Evolutionary conservation across 108 stramenopile species (phyloP).

Genomic region (Fragilaria radians): DNA sequence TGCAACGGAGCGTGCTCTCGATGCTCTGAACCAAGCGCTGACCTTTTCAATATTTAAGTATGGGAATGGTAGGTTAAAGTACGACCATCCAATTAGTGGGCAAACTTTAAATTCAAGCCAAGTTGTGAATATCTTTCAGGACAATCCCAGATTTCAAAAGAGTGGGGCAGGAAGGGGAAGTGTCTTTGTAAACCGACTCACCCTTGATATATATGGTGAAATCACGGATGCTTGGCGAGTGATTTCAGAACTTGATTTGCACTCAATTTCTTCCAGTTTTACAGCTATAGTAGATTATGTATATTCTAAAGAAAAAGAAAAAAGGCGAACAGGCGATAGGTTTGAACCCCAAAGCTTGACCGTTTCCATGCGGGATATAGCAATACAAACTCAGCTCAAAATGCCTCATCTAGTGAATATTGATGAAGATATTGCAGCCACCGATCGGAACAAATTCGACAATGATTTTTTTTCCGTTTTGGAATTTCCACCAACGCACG

Average conservation of each 20-base stretch:
- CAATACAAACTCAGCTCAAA: constrained; percentile 35
- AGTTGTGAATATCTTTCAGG: not conserved
- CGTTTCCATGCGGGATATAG: constrained; percentile 39
- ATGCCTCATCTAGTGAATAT: constrained; percentile 31
- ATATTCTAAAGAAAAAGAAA: not conserved
- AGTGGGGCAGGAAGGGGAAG: not conserved
- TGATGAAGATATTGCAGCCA: not conserved
- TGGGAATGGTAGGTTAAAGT: not conserved
- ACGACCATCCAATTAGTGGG: not conserved
- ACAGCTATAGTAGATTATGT: constrained; percentile 38
- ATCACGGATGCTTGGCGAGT: constrained; percentile 32
- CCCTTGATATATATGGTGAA: constrained; percentile 18
- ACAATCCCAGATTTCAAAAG: not conserved
- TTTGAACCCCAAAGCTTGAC: constrained; percentile 16
- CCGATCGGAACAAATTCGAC: not conserved
- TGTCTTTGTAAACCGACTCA: not conserved
- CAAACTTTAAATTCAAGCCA: not conserved
- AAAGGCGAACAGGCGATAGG: not conserved
- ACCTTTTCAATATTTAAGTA: not conserved
- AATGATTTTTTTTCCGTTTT: constrained; percentile 18
- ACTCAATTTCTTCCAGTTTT: constrained; percentile 21
- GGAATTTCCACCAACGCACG: constrained; percentile 49
- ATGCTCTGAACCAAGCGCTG: not conserved
- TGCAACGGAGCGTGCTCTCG: constrained; percentile 1
- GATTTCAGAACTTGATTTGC: constrained; percentile 20